Evolutionary conservation across 2,329 filamentous ascomycete genomes (phyloP).

Genomic region (Aspergillus caelatus): DNA sequence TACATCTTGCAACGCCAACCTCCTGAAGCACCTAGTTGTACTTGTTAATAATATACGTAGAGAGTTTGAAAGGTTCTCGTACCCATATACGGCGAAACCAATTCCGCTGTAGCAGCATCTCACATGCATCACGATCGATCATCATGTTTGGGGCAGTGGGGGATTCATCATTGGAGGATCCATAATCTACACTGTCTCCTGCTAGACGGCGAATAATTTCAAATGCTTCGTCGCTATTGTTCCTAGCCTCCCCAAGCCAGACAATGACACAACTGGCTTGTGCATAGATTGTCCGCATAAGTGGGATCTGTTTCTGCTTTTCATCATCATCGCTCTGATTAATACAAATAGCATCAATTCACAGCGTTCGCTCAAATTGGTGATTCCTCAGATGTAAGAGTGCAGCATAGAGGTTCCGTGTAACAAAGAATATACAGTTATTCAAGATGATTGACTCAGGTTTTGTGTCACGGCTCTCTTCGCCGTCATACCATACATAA

Average conservation of each 20-base stretch:
- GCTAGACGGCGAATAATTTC: background rate
- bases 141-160: no score
- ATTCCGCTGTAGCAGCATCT: no score
- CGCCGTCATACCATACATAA: background rate
- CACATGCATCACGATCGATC: no score
- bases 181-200: no score
- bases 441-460: background rate
- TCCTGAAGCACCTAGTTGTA: no score
- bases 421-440: background rate
- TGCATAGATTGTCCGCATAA: background rate
- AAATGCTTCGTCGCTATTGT: background rate
- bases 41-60: no score
- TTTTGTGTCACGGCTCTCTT: background rate
- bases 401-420: background rate
- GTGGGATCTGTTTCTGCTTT: background rate
- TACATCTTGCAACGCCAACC: no score
- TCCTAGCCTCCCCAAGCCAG: conserved; percentile 3
- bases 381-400: background rate
- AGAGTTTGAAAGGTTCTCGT: no score
- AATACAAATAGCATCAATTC: conserved; percentile 1
- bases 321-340: background rate
- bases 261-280: background rate
- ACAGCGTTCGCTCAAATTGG: background rate
- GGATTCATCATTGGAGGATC: no score
- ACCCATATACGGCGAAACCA: no score